Base-by-base conservation (phyloP, 2,329 filamentous ascomycete genomes). In the Blastomyces parvus region DNA sequence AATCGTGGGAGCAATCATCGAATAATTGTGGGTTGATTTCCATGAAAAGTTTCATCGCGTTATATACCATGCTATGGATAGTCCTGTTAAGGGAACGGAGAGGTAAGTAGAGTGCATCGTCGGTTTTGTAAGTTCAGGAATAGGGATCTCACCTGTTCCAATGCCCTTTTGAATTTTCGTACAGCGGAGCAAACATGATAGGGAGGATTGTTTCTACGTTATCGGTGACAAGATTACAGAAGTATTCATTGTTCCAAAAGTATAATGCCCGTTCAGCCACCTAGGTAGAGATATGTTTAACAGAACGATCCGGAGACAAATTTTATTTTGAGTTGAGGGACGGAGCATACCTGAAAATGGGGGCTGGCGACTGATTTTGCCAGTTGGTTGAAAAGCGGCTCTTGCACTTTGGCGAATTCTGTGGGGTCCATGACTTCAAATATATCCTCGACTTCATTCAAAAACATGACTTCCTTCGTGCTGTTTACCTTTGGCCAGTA, bases 161-260 rank as follows among this genome's bases (percentile, higher is more conserved):
- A 74, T 99, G 94, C 13, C 93, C 93, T 80, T 99, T 99, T 4
- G 93, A 97, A 76, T 99, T 99, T 77, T 99, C 94, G 71, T 97
- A 99, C 38, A 99, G 83, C 2, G 94, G 93, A 33, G 93, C 92
- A 78, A 99, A 99, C 94, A 99, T 99, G 74, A 99, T 99, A 3
- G 94, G 94, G 55, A 99, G 82, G 70, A 99, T 99, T 57, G 96
- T 93, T 72, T 97, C 93, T 62, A 99, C 94, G 71, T 99, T 99
- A 78, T 99, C 94, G 80, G 92, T 97, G 69, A 99, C 94, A 64
- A 99, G 83, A 73, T 97, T 99, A 82, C 94, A 99, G 79, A 99
- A 99, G 76, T 99, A 99, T 76, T 99, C 94, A 73, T 99, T 99
- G 82, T 99, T 99, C 94, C 94, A 99, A 81, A 99, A 99, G 79